Evolutionary conservation across 805 yeast genomes (phyloP), one percentile per base, ranked within the genome.

Genomic region (Barnettozyma populi): DNA sequence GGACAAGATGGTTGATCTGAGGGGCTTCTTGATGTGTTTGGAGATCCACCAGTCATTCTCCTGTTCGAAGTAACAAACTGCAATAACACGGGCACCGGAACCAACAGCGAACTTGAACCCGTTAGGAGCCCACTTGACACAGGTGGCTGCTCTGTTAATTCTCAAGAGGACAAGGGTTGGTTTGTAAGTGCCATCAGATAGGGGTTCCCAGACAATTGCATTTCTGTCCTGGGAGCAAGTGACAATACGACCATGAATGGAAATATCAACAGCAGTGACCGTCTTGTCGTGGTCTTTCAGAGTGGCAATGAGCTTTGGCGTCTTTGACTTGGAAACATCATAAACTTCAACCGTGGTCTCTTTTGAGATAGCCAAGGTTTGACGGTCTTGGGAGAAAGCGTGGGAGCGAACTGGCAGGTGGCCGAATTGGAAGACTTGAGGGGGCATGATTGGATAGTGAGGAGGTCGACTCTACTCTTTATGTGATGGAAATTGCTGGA

Each of bases 41-140:
- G 98, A 88, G 44, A 94, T 90, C 99, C 99, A 94, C 99, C 99
- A 94, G 65, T 94, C 96, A 66, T 92, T 94, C 60, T 90, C 97
- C 52, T 76, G 86, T 69, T 94, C 99, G 65, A 86, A 94, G 70
- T 90, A 94, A 72, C 99, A 94, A 43, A 94, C 86, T 9, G 98
- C 97, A 67, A 94, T 84, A 53, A 86, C 85, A 51, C 98, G 75
- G 40, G 96, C 97, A 41, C 96, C 89, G 2, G 96, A 86, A 1
- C 97, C 99, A 42, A 92, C 98, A 1, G 99, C 99, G 68, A 94
- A 94, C 71, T 94, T 94, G 62, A 71, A 71, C n/a, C 97, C 98
- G 57, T 78, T 80, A 19, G 98, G 97, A 9, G 96, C 86, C 99
- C 99, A 94, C 57, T 81, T 78, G 44, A 90, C 96, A 57, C 79